A percentile compares a stretch with the other conserved stretches of the same genome.
phyloP scores from a whole-genome alignment of 805 yeast species.

The Myxozyma monticola region DNA sequence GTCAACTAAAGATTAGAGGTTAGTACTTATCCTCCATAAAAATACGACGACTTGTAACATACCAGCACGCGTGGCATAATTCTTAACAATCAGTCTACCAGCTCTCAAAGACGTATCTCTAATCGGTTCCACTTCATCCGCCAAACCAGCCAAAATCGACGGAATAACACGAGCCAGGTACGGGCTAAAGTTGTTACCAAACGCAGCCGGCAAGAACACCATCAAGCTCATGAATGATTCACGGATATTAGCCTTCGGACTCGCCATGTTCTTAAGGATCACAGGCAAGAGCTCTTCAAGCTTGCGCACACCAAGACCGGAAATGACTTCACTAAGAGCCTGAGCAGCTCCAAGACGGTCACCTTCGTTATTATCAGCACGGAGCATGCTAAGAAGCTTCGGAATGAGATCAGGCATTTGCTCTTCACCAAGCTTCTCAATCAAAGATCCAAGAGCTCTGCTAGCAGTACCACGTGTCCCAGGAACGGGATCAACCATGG shows the following conservation, averaged over 20 bases:
- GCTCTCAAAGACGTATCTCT: conserved; percentile 89
- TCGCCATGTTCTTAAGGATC: conserved; percentile 69
- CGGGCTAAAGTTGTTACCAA: conserved; percentile 88
- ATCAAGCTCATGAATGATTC: conserved; percentile 91
- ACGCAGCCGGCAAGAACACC: conserved; percentile 88
- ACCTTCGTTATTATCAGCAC: conserved; percentile 77
- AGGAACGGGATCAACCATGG: conserved; percentile 99
- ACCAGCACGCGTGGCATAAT: conserved; percentile 81
- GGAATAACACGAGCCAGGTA: conserved; percentile 83
- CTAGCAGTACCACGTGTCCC: conserved; percentile 96
- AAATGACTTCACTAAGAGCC: conserved; percentile 89
- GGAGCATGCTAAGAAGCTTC: conserved; percentile 68
- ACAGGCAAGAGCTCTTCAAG: conserved; percentile 86
- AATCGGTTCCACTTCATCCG: conserved; percentile 82
- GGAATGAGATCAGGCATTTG: conserved; percentile 90
- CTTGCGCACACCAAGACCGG: conserved; percentile 85
- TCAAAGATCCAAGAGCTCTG: conserved; percentile 92
- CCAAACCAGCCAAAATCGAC: conserved; percentile 87
- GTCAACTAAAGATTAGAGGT: conserved; percentile 54
- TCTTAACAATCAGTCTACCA: conserved; percentile 86
- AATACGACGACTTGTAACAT: not conserved
- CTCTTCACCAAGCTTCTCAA: conserved; percentile 94
- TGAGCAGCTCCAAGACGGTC: conserved; percentile 97
- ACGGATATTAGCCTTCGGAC: conserved; percentile 68
- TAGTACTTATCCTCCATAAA: not conserved